Conservation (phyloP, 192 early-diverging fungal genomes). For the Oehlia diaphana region DNA sequence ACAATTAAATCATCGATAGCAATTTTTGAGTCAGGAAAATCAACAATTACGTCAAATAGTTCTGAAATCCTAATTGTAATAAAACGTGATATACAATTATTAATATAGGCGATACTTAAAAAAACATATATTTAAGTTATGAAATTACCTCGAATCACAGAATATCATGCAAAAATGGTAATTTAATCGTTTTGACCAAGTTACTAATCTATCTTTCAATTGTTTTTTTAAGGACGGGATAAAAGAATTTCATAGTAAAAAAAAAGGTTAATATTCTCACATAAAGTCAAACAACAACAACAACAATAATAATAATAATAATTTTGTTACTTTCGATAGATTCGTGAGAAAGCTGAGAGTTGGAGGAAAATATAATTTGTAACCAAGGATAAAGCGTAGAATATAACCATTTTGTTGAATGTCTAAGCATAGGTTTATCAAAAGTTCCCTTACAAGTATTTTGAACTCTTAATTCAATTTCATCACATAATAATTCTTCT, state of each 20-base stretch:
- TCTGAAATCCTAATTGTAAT: conserved; percentile 46
- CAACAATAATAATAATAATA: not conserved
- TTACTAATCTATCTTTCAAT: not conserved
- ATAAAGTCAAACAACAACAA: not conserved
- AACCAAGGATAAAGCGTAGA: conserved; percentile 16
- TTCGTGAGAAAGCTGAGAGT: not conserved
- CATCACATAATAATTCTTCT: conserved; percentile 25
- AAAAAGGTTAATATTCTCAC: not conserved
- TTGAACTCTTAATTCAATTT: conserved; percentile 11
- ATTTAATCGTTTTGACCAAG: conserved; percentile 27
- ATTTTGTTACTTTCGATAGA: conserved; percentile 3
- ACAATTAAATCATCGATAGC: conserved; percentile 65
- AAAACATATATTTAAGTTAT: too few relatives aligned
- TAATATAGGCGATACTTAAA: not conserved
- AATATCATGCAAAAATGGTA: conserved; percentile 30
- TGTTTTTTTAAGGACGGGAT: too few relatives aligned
- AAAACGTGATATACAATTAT: not conserved
- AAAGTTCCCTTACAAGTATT: conserved; percentile 9
- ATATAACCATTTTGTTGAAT: conserved; percentile 26
- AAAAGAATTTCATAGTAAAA: not conserved
- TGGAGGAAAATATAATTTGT: not conserved
- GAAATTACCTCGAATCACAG: conserved; percentile 13
- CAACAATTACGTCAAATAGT: conserved; percentile 74
- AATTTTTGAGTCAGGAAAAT: conserved; percentile 62
- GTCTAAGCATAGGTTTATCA: conserved; percentile 16